A percentile compares a stretch with the other conserved stretches of the same genome.
Evolutionary conservation across 768 basidiomycete genomes (phyloP).

Genomic region (Leucosporidium creatinivorum): DNA sequence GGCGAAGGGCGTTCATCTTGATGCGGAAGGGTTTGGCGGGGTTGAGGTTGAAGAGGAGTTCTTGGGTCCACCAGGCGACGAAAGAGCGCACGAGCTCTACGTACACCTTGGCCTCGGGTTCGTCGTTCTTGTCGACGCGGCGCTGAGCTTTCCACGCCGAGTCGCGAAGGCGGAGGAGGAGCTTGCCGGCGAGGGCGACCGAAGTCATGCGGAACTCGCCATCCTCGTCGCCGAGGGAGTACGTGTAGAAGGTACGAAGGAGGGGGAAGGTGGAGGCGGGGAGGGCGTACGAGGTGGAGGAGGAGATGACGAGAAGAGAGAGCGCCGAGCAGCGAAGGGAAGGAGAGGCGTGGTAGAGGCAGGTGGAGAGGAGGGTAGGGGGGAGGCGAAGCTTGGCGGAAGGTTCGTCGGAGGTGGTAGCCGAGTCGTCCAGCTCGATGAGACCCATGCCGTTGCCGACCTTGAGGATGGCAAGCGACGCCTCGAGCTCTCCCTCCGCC

Average conservation of each 20-base stretch:
- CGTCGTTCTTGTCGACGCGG: neutral
- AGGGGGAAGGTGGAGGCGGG: slow-evolving; percentile 15
- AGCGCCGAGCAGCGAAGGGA: slow-evolving; percentile 27
- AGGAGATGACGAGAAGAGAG: slow-evolving; percentile 22
- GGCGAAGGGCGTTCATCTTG: slow-evolving; percentile 28
- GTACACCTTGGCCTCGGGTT: slow-evolving; percentile 10
- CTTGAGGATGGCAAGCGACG: slow-evolving; percentile 19
- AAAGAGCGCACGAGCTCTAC: slow-evolving; percentile 6
- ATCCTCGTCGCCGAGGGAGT: slow-evolving; percentile 29
- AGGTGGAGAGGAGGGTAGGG: slow-evolving; percentile 7
- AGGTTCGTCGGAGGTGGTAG: neutral
- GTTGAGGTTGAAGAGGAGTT: slow-evolving; percentile 19
- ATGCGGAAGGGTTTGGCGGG: slow-evolving; percentile 29
- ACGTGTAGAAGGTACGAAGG: slow-evolving; percentile 20
- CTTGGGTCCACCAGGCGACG: slow-evolving; percentile 5
- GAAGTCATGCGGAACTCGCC: slow-evolving; percentile 22
- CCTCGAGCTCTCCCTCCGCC: slow-evolving; percentile 19
- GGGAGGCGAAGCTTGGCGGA: slow-evolving; percentile 6
- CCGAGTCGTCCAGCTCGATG: slow-evolving; percentile 10
- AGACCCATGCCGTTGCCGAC: slow-evolving; percentile 24
- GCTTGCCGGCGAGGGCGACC: slow-evolving; percentile 20
- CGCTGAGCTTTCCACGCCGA: slow-evolving; percentile 21
- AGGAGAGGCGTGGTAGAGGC: slow-evolving; percentile 12
- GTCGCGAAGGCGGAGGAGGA: slow-evolving; percentile 26
- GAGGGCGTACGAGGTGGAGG: slow-evolving; percentile 8